Percentiles rank a stretch among this genome's conserved stretches.
Evolutionary conservation across 2,329 filamentous ascomycete species (phyloP).

Genomic region (Diaporthe vaccinii): DNA sequence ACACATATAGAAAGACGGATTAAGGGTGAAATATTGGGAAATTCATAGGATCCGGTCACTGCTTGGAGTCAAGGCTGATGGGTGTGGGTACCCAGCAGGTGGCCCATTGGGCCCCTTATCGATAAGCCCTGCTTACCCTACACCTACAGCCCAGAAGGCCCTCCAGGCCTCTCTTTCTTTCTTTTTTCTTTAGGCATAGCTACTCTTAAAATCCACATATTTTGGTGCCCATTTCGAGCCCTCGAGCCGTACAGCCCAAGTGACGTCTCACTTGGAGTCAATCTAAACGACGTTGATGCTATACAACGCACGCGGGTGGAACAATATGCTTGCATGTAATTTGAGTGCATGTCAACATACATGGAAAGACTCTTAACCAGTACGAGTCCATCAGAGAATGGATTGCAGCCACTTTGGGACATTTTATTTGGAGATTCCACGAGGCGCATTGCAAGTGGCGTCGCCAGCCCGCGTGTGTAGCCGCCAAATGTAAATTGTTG

Average conservation of each 20-base stretch:
- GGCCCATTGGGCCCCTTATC: too few species aligned
- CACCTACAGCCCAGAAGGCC: too few species aligned
- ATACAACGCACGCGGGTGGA: background rate
- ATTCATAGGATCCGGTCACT: background rate
- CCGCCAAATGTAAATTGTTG: background rate
- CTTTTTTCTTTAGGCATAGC: too few species aligned
- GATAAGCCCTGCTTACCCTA: too few species aligned
- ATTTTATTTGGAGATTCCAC: background rate
- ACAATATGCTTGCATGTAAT: background rate
- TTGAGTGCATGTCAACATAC: background rate
- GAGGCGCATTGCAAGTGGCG: background rate
- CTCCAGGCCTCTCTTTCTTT: too few species aligned
- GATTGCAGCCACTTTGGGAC: background rate
- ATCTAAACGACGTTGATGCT: too few species aligned
- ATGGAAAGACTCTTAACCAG: background rate
- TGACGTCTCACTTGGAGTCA: too few species aligned
- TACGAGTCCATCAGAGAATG: background rate
- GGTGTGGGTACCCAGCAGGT: too few species aligned
- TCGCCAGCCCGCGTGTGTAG: background rate
- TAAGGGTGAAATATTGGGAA: too few species aligned
- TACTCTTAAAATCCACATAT: too few species aligned
- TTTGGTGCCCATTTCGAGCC: too few species aligned
- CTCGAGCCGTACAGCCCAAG: too few species aligned
- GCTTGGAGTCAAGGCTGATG: background rate
- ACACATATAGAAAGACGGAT: background rate